phyloP scores from a whole-genome alignment of 805 yeast genomes.

The Lachancea cidri region DNA sequence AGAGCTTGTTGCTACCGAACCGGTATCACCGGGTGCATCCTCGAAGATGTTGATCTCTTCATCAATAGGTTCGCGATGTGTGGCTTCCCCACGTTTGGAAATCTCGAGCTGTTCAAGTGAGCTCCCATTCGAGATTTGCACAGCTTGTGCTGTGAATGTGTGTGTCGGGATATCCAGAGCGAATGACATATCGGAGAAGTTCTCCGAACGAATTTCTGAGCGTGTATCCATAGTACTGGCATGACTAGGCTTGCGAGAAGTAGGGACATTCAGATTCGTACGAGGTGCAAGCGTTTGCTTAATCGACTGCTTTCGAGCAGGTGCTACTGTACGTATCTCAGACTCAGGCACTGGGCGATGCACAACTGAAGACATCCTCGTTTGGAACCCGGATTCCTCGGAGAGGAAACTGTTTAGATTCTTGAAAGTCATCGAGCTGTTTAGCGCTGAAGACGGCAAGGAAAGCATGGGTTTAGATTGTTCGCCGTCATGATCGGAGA shows the following conservation, averaged over 20 bases:
- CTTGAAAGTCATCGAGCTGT: conserved; percentile 26
- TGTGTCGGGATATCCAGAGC: conserved; percentile 29
- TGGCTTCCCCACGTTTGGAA: not conserved
- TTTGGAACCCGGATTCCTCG: conserved; percentile 5
- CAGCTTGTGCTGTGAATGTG: conserved; percentile 28
- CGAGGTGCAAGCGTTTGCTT: conserved; percentile 6
- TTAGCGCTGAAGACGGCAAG: conserved; percentile 22
- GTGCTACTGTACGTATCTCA: not conserved
- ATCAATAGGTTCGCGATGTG: conserved; percentile 8
- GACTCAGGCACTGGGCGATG: not conserved
- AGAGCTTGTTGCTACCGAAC: conserved; percentile 20
- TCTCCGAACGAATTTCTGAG: conserved; percentile 8
- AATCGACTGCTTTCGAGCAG: not conserved
- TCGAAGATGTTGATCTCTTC: conserved; percentile 27
- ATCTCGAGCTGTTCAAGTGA: conserved; percentile 10
- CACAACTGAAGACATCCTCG: not conserved
- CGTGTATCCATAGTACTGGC: conserved; percentile 4
- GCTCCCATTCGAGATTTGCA: conserved; percentile 20
- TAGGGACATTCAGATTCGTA: conserved; percentile 7
- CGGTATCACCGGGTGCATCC: conserved; percentile 27
- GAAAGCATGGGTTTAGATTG: conserved; percentile 11
- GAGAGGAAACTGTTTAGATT: conserved; percentile 22
- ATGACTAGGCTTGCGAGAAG: conserved; percentile 5
- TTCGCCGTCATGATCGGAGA: not conserved
- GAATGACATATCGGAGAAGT: conserved; percentile 27